Evolutionary conservation across 768 basidiomycete genomes (phyloP), one percentile per base, ranked within the genome.

Genomic region (Agaricus bisporus): DNA sequence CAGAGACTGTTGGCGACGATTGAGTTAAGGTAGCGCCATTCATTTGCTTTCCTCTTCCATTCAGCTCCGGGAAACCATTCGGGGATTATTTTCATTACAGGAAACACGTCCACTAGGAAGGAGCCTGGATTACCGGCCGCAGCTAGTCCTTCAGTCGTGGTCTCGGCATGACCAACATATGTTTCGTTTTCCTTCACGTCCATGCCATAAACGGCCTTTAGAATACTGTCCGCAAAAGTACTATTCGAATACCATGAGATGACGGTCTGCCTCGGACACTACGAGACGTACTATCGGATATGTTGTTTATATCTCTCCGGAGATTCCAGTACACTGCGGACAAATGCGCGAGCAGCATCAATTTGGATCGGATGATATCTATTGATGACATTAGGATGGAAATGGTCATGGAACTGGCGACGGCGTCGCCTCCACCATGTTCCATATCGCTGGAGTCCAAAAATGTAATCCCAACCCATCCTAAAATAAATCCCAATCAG

Each of bases 1-100:
- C 22, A 45, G 4, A 43, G 28, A 46, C 41, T 4, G n/a, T 15
- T 62, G 58, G 59, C 60, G 67, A 66, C 70, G 45, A 63, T 58
- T 5, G 62, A 53, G 18, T 68, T 59, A 14, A 64, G 58, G 43
- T 57, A 58, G 8, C 55, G 49, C 69, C 69, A 71, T 14, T 60
- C 47, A 17, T 55, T 62, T 2, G 71, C 73, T 50, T 69, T 64
- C 5, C 60, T 60, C 58, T 71, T 65, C 60, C 75, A 75, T 10
- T 61, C 65, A 0, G 67, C 66, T 1, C 70, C 70, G n/a, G 74
- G 73, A 54, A 74, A 60, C 68, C 70, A 74, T 6, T 58, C 56
- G 1, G 74, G 74, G 2, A 74, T 56, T 48, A 73, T 60, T 54
- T 68, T 68, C 28, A 75, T 61, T 12, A 63, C 50, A 3, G 67